Base-by-base conservation (phyloP, 441 rosid genomes). In the Gossypium lobatum region DNA sequence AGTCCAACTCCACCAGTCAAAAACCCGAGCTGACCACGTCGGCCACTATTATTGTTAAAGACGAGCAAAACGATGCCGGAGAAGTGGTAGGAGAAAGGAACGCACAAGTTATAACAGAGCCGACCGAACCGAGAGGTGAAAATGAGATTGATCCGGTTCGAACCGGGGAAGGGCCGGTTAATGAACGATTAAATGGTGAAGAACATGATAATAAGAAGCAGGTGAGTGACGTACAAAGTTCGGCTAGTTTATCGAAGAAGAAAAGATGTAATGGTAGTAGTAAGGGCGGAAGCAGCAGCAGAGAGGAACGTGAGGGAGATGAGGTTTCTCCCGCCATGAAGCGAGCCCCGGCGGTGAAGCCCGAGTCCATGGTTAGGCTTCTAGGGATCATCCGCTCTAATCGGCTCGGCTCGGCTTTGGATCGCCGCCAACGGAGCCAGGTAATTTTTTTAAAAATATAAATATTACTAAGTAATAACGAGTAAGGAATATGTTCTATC, bases 341-440 rank as follows among this genome's bases (percentile, higher is more conserved):
- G 71, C 31, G 52, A 65, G 31, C 23, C 17, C 54, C 79, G 68
- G 83, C 85, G 61, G 82, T 76, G 73, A 84, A 86, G 80, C 80
- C 80, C 2, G 85, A 81, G 74, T 81, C 82, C 58, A 61, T 83
- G 76, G 39, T 76, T 71, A 75, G 62, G 63, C 67, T 85, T 3
- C 73, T 84, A 8, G 80, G 61, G 23, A 80, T 60, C 31, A 81
- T 86, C 34, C 80, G 83, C 55, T 77, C 85, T 8, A 82, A 85
- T 74, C 84, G 82, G 80, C 83, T 86, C 81, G 77, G 88, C 87
- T 84, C 84, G 39, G 69, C 48, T 13, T 81, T 86, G 26, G 83
- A 80, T 66, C 88, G 81, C 75, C 84, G 87, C 80, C 85, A 83
- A 64, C 85, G 76, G 21, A 83, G 82, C 83, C 88, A 86, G 90